Base-by-base conservation (phyloP, 768 basidiomycete species). In the Strobilomyces echinocephalus region DNA sequence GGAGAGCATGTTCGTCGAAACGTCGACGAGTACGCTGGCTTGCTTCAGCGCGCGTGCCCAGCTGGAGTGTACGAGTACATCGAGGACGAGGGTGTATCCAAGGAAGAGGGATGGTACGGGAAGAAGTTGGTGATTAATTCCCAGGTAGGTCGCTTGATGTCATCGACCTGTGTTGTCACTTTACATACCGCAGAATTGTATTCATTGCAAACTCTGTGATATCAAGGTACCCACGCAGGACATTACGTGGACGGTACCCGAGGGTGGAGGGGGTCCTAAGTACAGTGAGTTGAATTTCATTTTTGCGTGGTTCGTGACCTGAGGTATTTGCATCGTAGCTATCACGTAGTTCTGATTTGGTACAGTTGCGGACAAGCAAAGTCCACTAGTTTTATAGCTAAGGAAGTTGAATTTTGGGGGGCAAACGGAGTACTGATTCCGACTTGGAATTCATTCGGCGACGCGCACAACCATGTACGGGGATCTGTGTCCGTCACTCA, bases 11-110 rank as follows among this genome's bases (percentile, higher is more conserved):
- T 95, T 7, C 67, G 78, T 52, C 72, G 72, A 39, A 97, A 97
- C 68, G 78, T 85, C 0, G 76, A 76, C 45, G 82, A 90, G 60
- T 99, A 85, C 66, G 95, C 89, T 0, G 92, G 93, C 8, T 68
- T 98, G 24, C 76, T 99, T n/a, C 87, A 87, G 1, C 78, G 83
- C 5, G 95, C 87, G 5, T 99, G 95, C 69, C 95, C 95, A 1
- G 95, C 97, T 0, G 91, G 84, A 5, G 95, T 98, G 38, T 99
- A 99, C 68, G 95, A 99, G 72, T 99, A 99, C 64, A 86, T 95
- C 3, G 82, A 89, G 30, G 85, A 79, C 16, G 85, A 87, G 57
- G 75, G 65, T 14, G 54, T 74, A 18, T 72, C 72, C n/a, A 67
- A 71, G 34, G 67, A 69, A 21, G 82, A 80, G 44, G 84, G 82